phyloP scores from a whole-genome alignment of 129 eudicot genomes.

The Mikania micrantha region DNA sequence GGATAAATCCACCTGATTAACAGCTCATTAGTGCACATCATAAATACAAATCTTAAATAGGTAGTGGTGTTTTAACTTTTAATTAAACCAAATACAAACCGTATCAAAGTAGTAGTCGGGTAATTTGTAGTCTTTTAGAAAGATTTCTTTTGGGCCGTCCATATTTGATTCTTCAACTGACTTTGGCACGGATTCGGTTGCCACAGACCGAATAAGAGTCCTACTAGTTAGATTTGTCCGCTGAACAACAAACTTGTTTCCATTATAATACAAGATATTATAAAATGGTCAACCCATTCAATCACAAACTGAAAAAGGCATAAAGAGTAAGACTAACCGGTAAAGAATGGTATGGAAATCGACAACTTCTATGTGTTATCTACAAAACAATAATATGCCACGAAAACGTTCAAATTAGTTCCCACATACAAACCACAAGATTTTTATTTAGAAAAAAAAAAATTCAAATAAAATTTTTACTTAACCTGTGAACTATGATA shows the following conservation, averaged over 20 bases:
- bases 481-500: not conserved
- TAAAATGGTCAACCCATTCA: not conserved
- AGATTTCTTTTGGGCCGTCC: conserved; percentile 88
- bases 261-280: not conserved
- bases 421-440: not conserved
- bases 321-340: conserved; percentile 57
- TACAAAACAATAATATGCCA: conserved; percentile 11
- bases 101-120: conserved; percentile 90
- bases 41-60: not conserved
- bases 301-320: not conserved
- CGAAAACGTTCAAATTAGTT: not conserved
- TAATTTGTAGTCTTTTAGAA: conserved; percentile 81
- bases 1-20: conserved; percentile 72
- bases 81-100: conserved; percentile 30
- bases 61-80: not conserved
- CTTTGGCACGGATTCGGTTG: conserved; percentile 53
- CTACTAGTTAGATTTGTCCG: conserved; percentile 25
- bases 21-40: not conserved
- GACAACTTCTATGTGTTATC: conserved; percentile 34
- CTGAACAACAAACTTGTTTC: conserved; percentile 26
- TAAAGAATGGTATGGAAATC: conserved; percentile 31
- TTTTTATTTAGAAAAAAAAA: not conserved
- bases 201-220: conserved; percentile 63
- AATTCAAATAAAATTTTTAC: not conserved
- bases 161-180: conserved; percentile 58